phyloP scores from a whole-genome alignment of 495 filamentous ascomycete genomes.

The Penicillium fimorum region DNA sequence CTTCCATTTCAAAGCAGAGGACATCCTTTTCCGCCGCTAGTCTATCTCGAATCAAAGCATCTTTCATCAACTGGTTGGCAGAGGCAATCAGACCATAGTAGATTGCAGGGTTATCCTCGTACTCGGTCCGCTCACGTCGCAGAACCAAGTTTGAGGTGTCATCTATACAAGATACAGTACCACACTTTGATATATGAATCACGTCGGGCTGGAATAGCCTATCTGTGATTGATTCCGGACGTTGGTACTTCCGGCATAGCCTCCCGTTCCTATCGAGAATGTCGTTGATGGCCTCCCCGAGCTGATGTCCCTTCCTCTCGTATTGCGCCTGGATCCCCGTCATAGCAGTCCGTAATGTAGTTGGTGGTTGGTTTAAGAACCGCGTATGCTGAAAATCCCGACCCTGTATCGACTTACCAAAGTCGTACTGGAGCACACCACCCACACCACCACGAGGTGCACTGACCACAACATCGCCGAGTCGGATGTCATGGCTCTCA shows the following conservation, averaged over 20 bases:
- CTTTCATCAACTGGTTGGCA: slow-evolving; percentile 26
- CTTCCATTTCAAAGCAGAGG: slow-evolving; percentile 44
- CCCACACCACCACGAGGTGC: slow-evolving; percentile 19
- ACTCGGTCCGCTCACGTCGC: not conserved
- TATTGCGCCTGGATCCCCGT: slow-evolving; percentile 17
- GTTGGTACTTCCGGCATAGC: slow-evolving; percentile 24
- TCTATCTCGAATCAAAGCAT: slow-evolving; percentile 26
- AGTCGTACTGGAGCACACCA: slow-evolving; percentile 43
- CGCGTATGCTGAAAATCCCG: slow-evolving; percentile 23
- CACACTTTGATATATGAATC: slow-evolving; percentile 27
- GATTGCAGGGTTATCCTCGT: slow-evolving; percentile 22
- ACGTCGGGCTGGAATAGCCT: slow-evolving; percentile 31
- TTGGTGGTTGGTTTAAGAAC: slow-evolving; percentile 35
- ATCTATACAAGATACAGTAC: not conserved
- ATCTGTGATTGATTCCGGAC: slow-evolving; percentile 32
- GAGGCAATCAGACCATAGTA: slow-evolving; percentile 33
- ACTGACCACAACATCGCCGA: slow-evolving; percentile 45
- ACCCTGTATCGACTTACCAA: slow-evolving; percentile 28
- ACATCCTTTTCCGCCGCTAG: slow-evolving; percentile 32
- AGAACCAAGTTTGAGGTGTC: not conserved
- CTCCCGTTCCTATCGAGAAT: slow-evolving; percentile 21
- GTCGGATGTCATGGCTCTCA: slow-evolving; percentile 25
- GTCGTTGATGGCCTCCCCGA: slow-evolving; percentile 22
- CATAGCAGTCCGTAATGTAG: slow-evolving; percentile 20
- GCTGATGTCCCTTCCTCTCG: slow-evolving; percentile 15